Conservation (phyloP, 768 basidiomycete species). For the Suillus weaverae region DNA sequence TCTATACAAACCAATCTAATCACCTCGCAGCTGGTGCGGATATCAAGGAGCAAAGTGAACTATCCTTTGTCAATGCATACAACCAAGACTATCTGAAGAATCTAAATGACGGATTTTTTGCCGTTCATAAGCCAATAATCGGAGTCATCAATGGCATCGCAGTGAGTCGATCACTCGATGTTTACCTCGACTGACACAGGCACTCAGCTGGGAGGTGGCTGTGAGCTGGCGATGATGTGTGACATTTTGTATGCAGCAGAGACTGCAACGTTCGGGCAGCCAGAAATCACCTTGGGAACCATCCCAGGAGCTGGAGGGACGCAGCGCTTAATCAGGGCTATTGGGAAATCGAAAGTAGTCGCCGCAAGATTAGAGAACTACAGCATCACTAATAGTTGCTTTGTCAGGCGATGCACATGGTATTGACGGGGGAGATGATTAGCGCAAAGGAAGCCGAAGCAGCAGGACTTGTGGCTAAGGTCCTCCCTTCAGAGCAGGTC, state of each 20-base stretch:
- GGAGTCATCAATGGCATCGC: conserved; percentile 94
- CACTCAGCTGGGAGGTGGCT: conserved; percentile 90
- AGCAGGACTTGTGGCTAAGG: conserved; percentile 48
- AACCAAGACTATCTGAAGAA: conserved; percentile 43
- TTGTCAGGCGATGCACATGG: conserved; percentile 54
- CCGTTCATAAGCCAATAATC: conserved; percentile 84
- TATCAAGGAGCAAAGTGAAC: conserved; percentile 96
- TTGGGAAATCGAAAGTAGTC: conserved; percentile 71
- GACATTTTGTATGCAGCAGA: conserved; percentile 91
- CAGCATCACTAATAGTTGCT: neutral
- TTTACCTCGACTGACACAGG: neutral
- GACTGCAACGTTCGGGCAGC: conserved; percentile 89
- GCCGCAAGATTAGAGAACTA: neutral
- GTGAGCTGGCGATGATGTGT: conserved; percentile 94
- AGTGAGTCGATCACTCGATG: conserved; percentile 41
- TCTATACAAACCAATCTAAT: neutral
- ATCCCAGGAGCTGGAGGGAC: conserved; percentile 95
- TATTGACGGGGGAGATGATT: conserved; percentile 49
- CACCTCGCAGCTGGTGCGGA: conserved; percentile 78
- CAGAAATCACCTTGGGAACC: conserved; percentile 92
- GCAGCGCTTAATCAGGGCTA: conserved; percentile 78
- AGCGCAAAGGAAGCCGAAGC: conserved; percentile 45
- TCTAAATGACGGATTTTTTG: conserved; percentile 44
- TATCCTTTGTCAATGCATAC: conserved; percentile 57
- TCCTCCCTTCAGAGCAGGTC: conserved; percentile 41